A percentile compares a stretch with the other conserved stretches of the same genome.
Conservation (phyloP, 1,284 basidiomycete genomes). For the Ustilago esculenta region DNA sequence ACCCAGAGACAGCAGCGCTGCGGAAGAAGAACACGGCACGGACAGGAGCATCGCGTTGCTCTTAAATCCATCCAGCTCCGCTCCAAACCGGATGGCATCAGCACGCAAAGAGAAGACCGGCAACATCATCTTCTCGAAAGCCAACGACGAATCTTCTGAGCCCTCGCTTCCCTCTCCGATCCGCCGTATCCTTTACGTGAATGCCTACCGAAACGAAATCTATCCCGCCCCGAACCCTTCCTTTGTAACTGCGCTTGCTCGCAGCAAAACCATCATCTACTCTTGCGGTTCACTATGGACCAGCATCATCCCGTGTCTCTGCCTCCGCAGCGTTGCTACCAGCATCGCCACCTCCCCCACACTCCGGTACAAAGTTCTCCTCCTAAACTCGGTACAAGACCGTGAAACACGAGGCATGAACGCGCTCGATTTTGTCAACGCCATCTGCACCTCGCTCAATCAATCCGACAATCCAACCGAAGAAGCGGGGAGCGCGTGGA, state of each 20-base stretch:
- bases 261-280: constrained; percentile 82
- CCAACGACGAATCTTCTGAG: constrained; percentile 69
- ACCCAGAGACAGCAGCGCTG: constrained; percentile 14
- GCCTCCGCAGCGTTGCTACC: constrained; percentile 81
- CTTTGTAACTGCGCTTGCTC: constrained; percentile 75
- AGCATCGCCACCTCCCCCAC: constrained; percentile 80
- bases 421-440: constrained; percentile 83
- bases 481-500: constrained; percentile 25
- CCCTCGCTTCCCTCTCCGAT: constrained; percentile 39
- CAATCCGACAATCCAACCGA: constrained; percentile 43
- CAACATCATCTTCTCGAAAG: constrained; percentile 77
- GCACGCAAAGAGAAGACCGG: constrained; percentile 55
- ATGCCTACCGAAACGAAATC: constrained; percentile 76
- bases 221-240: constrained; percentile 86
- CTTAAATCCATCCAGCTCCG: neutral
- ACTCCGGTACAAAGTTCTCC: constrained; percentile 81
- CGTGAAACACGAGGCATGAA: constrained; percentile 87
- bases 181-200: constrained; percentile 85
- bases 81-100: neutral
- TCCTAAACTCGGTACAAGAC: constrained; percentile 88
- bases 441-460: constrained; percentile 79
- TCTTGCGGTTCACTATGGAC: constrained; percentile 92
- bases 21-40: constrained; percentile 10
- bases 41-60: neutral
- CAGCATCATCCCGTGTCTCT: constrained; percentile 85